Base-by-base conservation (phyloP, 108 stramenopile genomes). In the Chaetoceros tenuissimus region DNA sequence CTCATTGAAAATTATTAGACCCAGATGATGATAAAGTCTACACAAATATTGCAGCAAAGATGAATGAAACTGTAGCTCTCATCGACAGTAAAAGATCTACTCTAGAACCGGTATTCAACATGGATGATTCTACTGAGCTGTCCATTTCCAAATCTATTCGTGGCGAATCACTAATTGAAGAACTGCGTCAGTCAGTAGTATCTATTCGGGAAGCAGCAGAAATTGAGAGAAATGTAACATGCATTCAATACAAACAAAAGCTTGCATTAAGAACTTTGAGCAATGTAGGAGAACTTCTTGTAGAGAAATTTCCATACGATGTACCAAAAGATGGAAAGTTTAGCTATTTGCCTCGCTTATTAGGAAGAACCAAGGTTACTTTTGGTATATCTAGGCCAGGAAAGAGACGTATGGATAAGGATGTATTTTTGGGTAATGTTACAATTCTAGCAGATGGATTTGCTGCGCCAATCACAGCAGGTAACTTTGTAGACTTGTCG, bases 361-460 rank as follows among this genome's bases (percentile, higher is more conserved):
- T 80, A 54, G 89, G 89, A 27, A 54, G 89, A 28, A 79, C 84
- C 23, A 60, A 67, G 5, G 89, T 92, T 22, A 87, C 82, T 3
- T 84, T 92, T 67, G 66, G 74, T 5, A 77, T 92, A 48, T 67
- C 68, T 51, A 53, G 75, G 1, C 74, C 74, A 28, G 73, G 73
- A 16, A 27, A 47, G 13, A 69, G 55, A 59, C 55, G 79, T 18
- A 51, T 54, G 19, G 63, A 63, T 20, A 56, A 69, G 19, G 68
- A 71, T 24, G 50, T 55, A 24, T 43, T 73, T 40, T 59, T 92
- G 28, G 89, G 89, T 22, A 82, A 92, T 67, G 74, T 87, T 3
- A 87, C 84, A 20, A 87, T 92, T 48, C 57, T 87, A 3, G 89
- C 89, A 1, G 89, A 92, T 61, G 89, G 89, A 25, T 92, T 78